These are phyloP conservation scores for Huntiella moniliformis DNA, from an alignment of 2,329 filamentous ascomycete genomes.

Conservation along the genomic window DNA sequence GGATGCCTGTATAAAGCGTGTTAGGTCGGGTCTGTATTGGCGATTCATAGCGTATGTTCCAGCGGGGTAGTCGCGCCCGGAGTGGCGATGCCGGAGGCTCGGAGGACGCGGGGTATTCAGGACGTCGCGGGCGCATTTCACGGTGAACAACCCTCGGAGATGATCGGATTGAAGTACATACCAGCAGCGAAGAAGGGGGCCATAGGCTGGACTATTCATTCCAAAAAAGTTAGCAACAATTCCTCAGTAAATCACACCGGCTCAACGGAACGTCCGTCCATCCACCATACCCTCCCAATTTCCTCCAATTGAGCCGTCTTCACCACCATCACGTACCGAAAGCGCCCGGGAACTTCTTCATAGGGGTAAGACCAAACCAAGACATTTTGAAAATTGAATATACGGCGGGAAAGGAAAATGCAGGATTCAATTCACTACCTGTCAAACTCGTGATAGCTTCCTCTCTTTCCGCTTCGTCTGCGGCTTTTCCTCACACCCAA, in stretches of 20 bases:
- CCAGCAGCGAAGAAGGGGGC: slow-evolving; percentile 86
- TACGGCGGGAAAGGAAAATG: slow-evolving; percentile 14
- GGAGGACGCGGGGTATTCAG: too few relatives aligned
- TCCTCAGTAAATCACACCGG: slow-evolving; percentile 14
- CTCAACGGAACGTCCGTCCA: background rate
- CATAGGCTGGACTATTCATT: slow-evolving; percentile 60
- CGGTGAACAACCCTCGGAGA: too few relatives aligned
- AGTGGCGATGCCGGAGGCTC: too few relatives aligned
- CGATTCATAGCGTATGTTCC: background rate
- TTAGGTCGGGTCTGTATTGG: too few relatives aligned
- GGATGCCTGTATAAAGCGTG: slow-evolving; percentile 36
- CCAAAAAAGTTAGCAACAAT: slow-evolving; percentile 15
- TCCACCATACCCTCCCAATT: too few relatives aligned
- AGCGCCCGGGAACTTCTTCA: slow-evolving; percentile 67
- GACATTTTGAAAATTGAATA: slow-evolving; percentile 39
- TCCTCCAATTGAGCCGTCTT: too few relatives aligned
- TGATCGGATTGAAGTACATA: slow-evolving; percentile 26
- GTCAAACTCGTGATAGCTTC: too few relatives aligned
- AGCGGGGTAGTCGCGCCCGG: background rate
- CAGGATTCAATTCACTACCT: too few relatives aligned
- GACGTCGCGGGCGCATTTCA: too few relatives aligned
- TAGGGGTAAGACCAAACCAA: slow-evolving; percentile 44
- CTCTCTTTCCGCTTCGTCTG: too few relatives aligned
- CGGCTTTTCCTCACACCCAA: too few relatives aligned
- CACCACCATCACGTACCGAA: slow-evolving; percentile 42